Base-by-base conservation (phyloP, 495 filamentous ascomycete genomes). In the Collariella sp. region DNA sequence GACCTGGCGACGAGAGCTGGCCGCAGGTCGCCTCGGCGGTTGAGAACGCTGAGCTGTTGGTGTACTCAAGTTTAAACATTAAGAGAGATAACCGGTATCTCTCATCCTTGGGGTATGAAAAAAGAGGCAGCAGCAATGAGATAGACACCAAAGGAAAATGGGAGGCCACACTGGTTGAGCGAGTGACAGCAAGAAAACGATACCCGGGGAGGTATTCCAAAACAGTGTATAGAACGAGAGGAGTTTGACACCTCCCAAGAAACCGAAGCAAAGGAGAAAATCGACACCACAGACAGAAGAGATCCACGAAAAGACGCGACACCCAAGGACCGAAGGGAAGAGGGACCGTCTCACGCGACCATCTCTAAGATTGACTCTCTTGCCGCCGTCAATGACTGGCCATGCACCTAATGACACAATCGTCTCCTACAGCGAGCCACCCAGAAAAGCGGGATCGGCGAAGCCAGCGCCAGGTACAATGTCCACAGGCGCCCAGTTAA, bases 71-170 rank as follows among this genome's bases (percentile, higher is more conserved):
- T 52, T 55, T 62, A 63, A 53, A 61, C 49, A 67, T 65, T 67
- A 64, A 50, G 50, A 50, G 63, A 68, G 64, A 69, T 57, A 64
- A 34, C 70, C 67, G 65, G 67, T 69, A 75, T 70, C 68, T 69
- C 70, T 47, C 50, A 29, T 43, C 63, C 50, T 64, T 62, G 54
- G 50, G 41, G 29, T 49, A 52, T 38, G 49, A 36, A n/a, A 24
- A 16, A 18, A 34, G 26, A 31, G 26, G 24, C 19, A 23, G 36
- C 23, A 15, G 38, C 33, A 12, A 53, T 36, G 53, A 23, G 18
- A 16, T 36, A 36, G 34, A 20, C 35, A n/a, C 38, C 19, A 26
- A 24, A 50, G 26, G 22, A 10, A 31, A 23, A 33, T 24, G 12
- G n/a, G 16, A 48, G 45, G 13, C 4, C 23, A n/a, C 22, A 35